Base-by-base conservation (phyloP, 345 rosid genomes). In the Schrenkiella parvula region DNA sequence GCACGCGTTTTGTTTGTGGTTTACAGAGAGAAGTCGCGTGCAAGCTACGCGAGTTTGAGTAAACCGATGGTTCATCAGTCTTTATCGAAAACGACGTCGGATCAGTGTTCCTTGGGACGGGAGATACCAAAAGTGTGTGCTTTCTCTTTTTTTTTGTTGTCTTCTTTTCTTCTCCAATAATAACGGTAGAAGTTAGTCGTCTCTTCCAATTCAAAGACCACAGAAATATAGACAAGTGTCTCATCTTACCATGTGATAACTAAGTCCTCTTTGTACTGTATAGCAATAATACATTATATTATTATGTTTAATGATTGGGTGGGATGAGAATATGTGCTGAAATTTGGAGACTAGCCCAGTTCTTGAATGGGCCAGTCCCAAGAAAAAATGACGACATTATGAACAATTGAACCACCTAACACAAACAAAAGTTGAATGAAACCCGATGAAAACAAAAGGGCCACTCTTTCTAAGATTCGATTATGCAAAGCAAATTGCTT, bases 61-160 rank as follows among this genome's bases (percentile, higher is more conserved):
- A 35, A 66, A 74, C 13, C 28, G n/a, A 6, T 0, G 72, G 57
- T 59, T 58, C 39, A 23, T 17, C 68, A 15, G 60, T 74, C 78
- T 19, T 50, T 31, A 59, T 67, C 73, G 18, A 65, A 12, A 31
- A 59, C 48, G 69, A 74, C 68, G 63, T 61, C 47, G 55, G 55
- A 60, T 15, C 64, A 48, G 32, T 67, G 68, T 74, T 67, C 51
- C 78, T 58, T 59, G 32, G 73, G 78, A 74, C 63, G 31, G 60
- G 78, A 67, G 63, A 55, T 32, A 46, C 71, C 66, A 21, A 62
- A 51, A 19, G 10, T 61, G 37, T 61, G 37, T 15, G 22, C 48
- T 4, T 8, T 48, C 54, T 43, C 4, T 26, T 18, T 50, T 8
- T 46, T 34, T 25, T 35, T 2, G 7, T 2, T 15, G n/a, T n/a